Evolutionary conservation across 441 rosid species (phyloP).

Genomic region (Monsonia emarginata): DNA sequence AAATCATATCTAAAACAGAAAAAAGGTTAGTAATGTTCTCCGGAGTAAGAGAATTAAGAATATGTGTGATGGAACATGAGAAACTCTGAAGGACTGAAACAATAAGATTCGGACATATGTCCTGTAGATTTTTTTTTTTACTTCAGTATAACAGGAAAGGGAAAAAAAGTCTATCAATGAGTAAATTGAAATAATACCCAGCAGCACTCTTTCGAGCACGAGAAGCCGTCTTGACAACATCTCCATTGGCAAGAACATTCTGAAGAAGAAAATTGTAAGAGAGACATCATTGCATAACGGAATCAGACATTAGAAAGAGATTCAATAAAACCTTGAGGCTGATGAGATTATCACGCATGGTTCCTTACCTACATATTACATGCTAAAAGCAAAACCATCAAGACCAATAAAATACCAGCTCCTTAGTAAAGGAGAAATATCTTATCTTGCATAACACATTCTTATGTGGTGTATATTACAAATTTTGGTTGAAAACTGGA

Average conservation of each 20-base stretch:
- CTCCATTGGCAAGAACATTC: conserved; percentile 88
- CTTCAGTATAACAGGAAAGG: not conserved
- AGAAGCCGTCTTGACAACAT: conserved; percentile 87
- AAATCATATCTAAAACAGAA: conserved; percentile 54
- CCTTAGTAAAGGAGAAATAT: not conserved
- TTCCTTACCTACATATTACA: conserved; percentile 71
- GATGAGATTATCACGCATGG: conserved; percentile 92
- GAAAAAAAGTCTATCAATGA: conserved; percentile 8
- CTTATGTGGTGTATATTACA: not conserved
- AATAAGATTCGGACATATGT: too few species aligned
- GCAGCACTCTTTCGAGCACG: conserved; percentile 98
- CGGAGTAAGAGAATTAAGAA: not conserved
- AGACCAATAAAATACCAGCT: not conserved
- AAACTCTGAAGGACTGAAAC: too few species aligned
- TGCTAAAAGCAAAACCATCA: conserved; percentile 30
- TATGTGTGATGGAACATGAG: too few species aligned
- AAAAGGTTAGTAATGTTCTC: not conserved
- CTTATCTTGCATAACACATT: not conserved
- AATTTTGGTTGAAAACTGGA: too few species aligned
- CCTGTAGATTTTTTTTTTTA: too few species aligned
- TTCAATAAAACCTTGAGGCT: conserved; percentile 65
- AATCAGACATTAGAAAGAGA: conserved; percentile 18
- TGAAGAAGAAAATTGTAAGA: conserved; percentile 28
- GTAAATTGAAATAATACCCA: conserved; percentile 38
- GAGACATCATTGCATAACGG: conserved; percentile 13